Evolutionary conservation across 2,329 filamentous ascomycete species (phyloP), one percentile per base, ranked within the genome.

Genomic region (Cladosporium sp.): DNA sequence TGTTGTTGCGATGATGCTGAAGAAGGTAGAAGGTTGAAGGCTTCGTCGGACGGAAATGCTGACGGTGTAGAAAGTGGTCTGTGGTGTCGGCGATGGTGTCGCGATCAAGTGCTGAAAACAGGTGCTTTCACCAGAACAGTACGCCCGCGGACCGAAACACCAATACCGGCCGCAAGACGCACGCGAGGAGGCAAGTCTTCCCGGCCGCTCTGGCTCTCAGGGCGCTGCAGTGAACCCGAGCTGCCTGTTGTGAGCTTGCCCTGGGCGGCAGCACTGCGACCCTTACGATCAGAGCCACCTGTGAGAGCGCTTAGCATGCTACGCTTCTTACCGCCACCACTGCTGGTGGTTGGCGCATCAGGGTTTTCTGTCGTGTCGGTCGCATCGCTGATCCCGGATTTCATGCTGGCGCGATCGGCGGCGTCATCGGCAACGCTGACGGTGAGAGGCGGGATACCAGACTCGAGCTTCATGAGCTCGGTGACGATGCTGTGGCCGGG

Each of bases 381-480:
- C 13, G 72, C 61, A 49, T 79, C 77, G 68, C 74, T 75, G 18
- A 73, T 70, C 14, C 73, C 72, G 73, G 76, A 75, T 71, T 75
- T 72, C 72, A 77, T 67, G 56, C 71, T 74, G 64, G 77, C 78
- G 21, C 76, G 74, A 64, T 83, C 81, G 11, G 77, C 76, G 32
- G 78, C 77, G 30, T 81, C 79, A 14, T 77, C 72, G 14, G 76
- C 70, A 26, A 82, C 78, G 4, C 80, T 81, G 10, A 73, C 76
- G n/a, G 74, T 76, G 30, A 84, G 74, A 6, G 80, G 74, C 7
- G 82, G 82, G 32, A 84, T 82, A 28, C 81, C 80, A 5, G 81
- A 80, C 76, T 98, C 95, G 4, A 92, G 80, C 73, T 96, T 96
- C 93, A 98, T 97, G 68, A 91, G 84, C 5, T 89, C 85, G 2